Percentiles rank a stretch among this genome's conserved stretches.
Evolutionary conservation across 345 rosid species (phyloP).

Genomic region (Rhizophora mangle): DNA sequence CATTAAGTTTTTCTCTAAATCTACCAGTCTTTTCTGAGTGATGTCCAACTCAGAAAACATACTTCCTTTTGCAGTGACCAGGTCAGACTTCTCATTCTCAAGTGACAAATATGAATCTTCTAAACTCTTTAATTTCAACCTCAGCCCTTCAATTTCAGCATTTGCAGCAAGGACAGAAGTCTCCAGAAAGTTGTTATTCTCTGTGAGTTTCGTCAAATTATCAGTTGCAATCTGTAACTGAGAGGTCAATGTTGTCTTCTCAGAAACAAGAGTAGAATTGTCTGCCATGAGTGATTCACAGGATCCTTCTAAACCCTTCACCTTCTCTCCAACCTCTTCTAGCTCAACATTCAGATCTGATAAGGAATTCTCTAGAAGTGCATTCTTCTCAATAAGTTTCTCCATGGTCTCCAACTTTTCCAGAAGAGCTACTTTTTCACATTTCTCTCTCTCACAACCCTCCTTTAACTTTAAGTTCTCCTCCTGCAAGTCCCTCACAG

Average conservation of each 20-base stretch:
- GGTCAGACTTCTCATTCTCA: constrained; percentile 57
- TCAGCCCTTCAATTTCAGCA: constrained; percentile 66
- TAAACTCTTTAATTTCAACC: constrained; percentile 49
- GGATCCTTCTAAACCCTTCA: constrained; percentile 62
- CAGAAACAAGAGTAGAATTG: constrained; percentile 62
- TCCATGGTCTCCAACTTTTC: constrained; percentile 78
- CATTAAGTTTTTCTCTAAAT: constrained; percentile 48
- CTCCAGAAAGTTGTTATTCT: constrained; percentile 62
- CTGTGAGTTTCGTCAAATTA: constrained; percentile 55
- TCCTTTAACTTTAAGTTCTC: constrained; percentile 60
- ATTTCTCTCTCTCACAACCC: constrained; percentile 43
- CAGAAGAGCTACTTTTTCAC: constrained; percentile 51
- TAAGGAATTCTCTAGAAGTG: constrained; percentile 78
- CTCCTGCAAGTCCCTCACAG: constrained; percentile 62
- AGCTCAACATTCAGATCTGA: constrained; percentile 84
- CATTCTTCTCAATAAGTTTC: constrained; percentile 70
- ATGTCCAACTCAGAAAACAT: constrained; percentile 52
- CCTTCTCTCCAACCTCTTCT: constrained; percentile 62
- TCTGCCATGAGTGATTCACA: constrained; percentile 53
- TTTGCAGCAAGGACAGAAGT: constrained; percentile 66
- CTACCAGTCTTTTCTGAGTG: constrained; percentile 47
- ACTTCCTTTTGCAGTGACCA: constrained; percentile 46
- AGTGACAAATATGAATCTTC: constrained; percentile 59
- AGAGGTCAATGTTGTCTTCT: constrained; percentile 53
- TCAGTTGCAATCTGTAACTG: constrained; percentile 50